These are phyloP conservation scores for Cercospora sojina DNA, from an alignment of 2,329 filamentous ascomycete species.

Conservation along the genomic window DNA sequence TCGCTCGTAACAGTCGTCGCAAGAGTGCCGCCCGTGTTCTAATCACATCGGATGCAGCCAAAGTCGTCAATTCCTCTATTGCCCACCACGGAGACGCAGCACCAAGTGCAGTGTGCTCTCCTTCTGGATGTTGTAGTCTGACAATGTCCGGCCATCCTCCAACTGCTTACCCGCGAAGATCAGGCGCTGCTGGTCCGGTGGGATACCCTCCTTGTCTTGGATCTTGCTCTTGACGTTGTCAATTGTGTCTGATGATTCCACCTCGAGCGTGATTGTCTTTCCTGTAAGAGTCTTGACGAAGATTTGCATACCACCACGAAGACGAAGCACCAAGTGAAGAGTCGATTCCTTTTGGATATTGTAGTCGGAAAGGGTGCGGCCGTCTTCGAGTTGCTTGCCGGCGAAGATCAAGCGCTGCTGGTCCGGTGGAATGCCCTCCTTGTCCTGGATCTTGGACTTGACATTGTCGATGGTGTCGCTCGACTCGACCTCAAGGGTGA, in stretches of 20 bases:
- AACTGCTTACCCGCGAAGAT: constrained; percentile 99
- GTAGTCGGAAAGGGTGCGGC: constrained; percentile 94
- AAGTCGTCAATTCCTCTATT: constrained; percentile 54
- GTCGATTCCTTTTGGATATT: constrained; percentile 99
- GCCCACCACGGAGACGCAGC: constrained; percentile 97
- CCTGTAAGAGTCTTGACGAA: constrained; percentile 86
- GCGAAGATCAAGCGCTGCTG: constrained; percentile 99
- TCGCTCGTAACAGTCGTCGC: constrained; percentile 5
- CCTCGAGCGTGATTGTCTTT: constrained; percentile 99
- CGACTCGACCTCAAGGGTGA: constrained; percentile 99
- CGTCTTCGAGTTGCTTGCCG: constrained; percentile 98
- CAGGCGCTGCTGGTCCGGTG: constrained; percentile 97
- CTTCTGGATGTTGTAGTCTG: constrained; percentile 99
- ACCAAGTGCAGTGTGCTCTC: constrained; percentile 98
- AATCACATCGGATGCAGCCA: background rate
- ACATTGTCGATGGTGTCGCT: constrained; percentile 99
- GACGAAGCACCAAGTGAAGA: constrained; percentile 96
- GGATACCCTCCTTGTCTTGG: constrained; percentile 98
- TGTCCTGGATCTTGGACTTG: constrained; percentile 99
- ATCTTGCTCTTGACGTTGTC: constrained; percentile 99
- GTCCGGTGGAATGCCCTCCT: constrained; percentile 97
- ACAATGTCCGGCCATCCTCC: constrained; percentile 97
- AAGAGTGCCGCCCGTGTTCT: background rate
- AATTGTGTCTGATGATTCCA: constrained; percentile 99
- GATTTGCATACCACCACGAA: constrained; percentile 73